phyloP scores from a whole-genome alignment of 805 yeast species.

The Pichia heedii region DNA sequence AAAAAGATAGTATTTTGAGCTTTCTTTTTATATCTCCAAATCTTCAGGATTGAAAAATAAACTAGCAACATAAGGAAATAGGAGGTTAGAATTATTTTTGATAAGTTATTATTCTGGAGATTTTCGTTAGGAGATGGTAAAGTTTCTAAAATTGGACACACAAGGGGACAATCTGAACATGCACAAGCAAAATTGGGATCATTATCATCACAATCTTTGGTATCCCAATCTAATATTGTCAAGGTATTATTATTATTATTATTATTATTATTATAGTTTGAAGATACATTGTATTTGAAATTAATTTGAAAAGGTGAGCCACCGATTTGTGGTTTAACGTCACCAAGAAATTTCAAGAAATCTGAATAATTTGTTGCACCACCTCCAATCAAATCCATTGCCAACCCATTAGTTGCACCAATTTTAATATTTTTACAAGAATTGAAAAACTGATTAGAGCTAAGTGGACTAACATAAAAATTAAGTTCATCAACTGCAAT shows the following conservation, averaged over 20 bases:
- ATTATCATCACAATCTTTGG: conserved; percentile 48
- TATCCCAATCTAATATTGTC: conserved; percentile 22
- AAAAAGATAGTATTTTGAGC: background rate
- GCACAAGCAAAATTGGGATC: conserved; percentile 61
- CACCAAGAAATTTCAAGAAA: conserved; percentile 85
- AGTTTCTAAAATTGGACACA: conserved; percentile 64
- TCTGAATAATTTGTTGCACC: conserved; percentile 71
- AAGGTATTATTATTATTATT: conserved; percentile 17
- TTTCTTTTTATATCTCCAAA: background rate
- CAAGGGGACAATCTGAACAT: conserved; percentile 77
- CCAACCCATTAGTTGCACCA: conserved; percentile 89
- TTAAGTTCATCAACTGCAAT: conserved; percentile 65
- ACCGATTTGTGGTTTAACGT: conserved; percentile 86
- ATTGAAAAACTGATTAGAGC: conserved; percentile 62
- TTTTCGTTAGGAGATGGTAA: conserved; percentile 37
- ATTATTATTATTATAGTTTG: conserved; percentile 8
- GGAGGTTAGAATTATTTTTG: conserved; percentile 47
- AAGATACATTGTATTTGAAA: conserved; percentile 36
- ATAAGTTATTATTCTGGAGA: conserved; percentile 56
- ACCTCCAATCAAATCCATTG: conserved; percentile 97
- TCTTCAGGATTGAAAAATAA: background rate
- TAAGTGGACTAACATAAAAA: conserved; percentile 51
- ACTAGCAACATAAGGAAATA: conserved; percentile 27
- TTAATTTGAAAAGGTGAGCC: conserved; percentile 95
- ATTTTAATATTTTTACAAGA: conserved; percentile 88